These are phyloP conservation scores for Talaromyces stipitatus DNA, from an alignment of 495 filamentous ascomycete species.

Conservation along the genomic window DNA sequence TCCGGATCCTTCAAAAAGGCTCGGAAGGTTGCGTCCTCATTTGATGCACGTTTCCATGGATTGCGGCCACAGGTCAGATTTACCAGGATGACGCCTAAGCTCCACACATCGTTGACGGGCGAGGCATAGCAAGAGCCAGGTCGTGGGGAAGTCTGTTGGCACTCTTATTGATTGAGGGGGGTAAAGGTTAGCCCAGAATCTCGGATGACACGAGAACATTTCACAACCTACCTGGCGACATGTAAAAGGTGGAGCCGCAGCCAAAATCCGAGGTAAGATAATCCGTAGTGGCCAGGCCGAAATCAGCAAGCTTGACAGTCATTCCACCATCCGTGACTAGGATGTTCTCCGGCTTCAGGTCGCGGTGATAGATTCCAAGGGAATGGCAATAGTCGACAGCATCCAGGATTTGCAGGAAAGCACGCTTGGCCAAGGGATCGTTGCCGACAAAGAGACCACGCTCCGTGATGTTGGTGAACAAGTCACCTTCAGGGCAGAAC, in stretches of 20 bases:
- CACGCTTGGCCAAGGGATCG: slow-evolving; percentile 76
- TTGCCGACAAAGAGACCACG: slow-evolving; percentile 87
- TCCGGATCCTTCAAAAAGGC: slow-evolving; percentile 79
- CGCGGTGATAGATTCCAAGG: slow-evolving; percentile 91
- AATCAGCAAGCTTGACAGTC: slow-evolving; percentile 94
- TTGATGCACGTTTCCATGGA: slow-evolving; percentile 92
- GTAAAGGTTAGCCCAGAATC: slow-evolving; percentile 7
- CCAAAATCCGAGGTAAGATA: slow-evolving; percentile 87
- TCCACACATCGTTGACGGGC: slow-evolving; percentile 96
- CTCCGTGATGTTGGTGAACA: slow-evolving; percentile 97
- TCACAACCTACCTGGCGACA: slow-evolving; percentile 80
- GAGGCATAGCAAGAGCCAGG: slow-evolving; percentile 78
- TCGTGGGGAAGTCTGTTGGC: slow-evolving; percentile 76
- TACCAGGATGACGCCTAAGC: slow-evolving; percentile 91
- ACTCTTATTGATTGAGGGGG: slow-evolving; percentile 73
- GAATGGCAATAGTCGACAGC: slow-evolving; percentile 94
- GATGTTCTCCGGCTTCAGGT: slow-evolving; percentile 98
- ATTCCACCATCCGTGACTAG: slow-evolving; percentile 80
- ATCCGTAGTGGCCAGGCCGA: slow-evolving; percentile 86
- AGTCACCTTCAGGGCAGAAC: slow-evolving; percentile 93
- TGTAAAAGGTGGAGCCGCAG: slow-evolving; percentile 98
- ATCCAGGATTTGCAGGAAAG: slow-evolving; percentile 95
- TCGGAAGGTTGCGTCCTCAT: slow-evolving; percentile 91
- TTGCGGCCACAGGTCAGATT: slow-evolving; percentile 98
- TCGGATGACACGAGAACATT: slow-evolving; percentile 1